Conservation (phyloP, 1,284 basidiomycete genomes). For the Ustilago loliicola region DNA sequence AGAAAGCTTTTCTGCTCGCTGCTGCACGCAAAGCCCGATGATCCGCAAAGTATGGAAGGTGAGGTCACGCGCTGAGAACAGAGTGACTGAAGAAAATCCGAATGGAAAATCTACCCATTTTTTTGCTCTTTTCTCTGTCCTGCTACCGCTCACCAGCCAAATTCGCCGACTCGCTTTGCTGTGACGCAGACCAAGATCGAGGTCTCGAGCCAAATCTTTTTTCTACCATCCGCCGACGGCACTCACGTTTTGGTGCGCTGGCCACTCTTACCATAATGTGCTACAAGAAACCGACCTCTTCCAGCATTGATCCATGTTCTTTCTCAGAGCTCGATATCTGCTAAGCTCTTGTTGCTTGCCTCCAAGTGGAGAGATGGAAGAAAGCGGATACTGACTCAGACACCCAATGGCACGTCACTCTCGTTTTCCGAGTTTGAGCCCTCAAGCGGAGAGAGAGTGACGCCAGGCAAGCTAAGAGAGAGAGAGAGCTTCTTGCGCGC, state of each 20-base stretch:
- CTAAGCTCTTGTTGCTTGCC: too few species aligned
- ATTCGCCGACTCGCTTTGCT: not conserved
- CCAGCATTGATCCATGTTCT: too few species aligned
- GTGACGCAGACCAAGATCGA: conserved; percentile 10
- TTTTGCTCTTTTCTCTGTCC: not conserved
- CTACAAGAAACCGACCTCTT: too few species aligned
- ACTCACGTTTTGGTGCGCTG: too few species aligned
- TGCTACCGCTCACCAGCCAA: not conserved
- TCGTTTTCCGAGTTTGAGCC: too few species aligned
- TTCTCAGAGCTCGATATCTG: too few species aligned
- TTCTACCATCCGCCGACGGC: not conserved
- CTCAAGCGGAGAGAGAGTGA: too few species aligned
- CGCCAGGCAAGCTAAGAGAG: too few species aligned
- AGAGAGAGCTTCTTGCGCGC: not conserved
- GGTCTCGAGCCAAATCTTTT: not conserved
- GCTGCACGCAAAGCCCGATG: not conserved
- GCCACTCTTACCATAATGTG: too few species aligned
- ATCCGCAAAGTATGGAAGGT: not conserved
- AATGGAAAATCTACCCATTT: not conserved
- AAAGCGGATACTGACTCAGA: not conserved
- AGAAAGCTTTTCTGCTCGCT: too few species aligned
- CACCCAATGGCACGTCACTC: conserved; percentile 14
- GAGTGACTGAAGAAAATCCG: too few species aligned
- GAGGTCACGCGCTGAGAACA: conserved; percentile 5
- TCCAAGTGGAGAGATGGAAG: too few species aligned